Base-by-base conservation (phyloP, 495 filamentous ascomycete species). In the Margaritispora aquatica region DNA sequence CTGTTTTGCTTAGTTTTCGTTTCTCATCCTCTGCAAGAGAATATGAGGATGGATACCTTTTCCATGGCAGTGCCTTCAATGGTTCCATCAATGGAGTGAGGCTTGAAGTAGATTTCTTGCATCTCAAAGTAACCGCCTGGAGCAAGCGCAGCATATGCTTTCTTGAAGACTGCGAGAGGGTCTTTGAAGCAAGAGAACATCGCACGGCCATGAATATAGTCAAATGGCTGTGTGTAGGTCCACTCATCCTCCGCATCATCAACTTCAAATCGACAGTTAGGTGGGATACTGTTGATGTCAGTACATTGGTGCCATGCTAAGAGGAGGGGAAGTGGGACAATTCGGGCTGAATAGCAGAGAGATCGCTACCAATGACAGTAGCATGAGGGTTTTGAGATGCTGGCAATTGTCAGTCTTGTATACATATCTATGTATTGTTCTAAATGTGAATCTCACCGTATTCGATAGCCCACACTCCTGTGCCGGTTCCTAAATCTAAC, bases 401-500 rank as follows among this genome's bases (percentile, higher is more conserved):
- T 54, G 4, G 26, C 5, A 7, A 17, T 5, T 10, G 21, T 52
- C 24, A 47, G 31, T 10, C 3, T 29, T 13, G 24, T n/a, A 15
- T 11, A 2, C 19, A 34, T 26, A 51, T 20, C 48, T 2, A 11
- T 22, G 20, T 49, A 19, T 17, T 13, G 7, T 48, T 1, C 13
- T 31, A 13, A 15, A 22, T 23, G 20, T 22, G 1, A 13, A 44
- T 59, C n/a, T n/a, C n/a, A 59, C 57, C 66, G 74, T 83, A 27
- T 72, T 66, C 84, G 79, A 86, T 2, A 72, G 71, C 83, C 82
- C 82, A 87, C 26, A 63, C 58, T 7, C 60, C 60, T 13, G 60
- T 58, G n/a, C 60, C 60, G 17, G 47, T 50, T 50, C 47, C 47
- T 3, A 50, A 24, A 24, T 50, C 47, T 50, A 50, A 26, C 4